These are phyloP conservation scores for Pistacia vera DNA, from an alignment of 345 rosid genomes.

Conservation along the genomic window DNA sequence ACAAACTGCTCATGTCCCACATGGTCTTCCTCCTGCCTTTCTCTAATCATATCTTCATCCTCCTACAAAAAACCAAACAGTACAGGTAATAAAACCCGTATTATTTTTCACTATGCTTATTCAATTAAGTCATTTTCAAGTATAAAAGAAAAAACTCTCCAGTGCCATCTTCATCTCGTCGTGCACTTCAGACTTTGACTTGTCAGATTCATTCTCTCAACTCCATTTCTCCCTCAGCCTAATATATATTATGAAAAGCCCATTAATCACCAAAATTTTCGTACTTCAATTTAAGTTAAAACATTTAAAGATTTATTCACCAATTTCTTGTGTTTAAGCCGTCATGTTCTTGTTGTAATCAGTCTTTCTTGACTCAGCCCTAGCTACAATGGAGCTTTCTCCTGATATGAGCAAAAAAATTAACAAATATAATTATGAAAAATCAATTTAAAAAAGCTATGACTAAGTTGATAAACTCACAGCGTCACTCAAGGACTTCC, in stretches of 20 bases:
- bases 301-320: slow-evolving; percentile 27
- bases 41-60: slow-evolving; percentile 57
- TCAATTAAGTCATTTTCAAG: not conserved
- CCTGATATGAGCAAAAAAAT: too few species aligned
- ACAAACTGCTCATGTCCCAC: slow-evolving; percentile 19
- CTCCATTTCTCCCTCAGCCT: slow-evolving; percentile 58
- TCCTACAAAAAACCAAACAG: slow-evolving; percentile 37
- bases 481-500: slow-evolving; percentile 69
- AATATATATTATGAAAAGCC: not conserved
- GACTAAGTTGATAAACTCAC: slow-evolving; percentile 38
- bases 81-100: not conserved
- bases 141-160: slow-evolving; percentile 46
- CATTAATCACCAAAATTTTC: not conserved
- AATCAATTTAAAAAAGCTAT: not conserved
- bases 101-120: too few species aligned
- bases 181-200: slow-evolving; percentile 79
- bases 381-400: slow-evolving; percentile 62
- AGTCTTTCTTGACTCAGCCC: slow-evolving; percentile 63
- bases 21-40: not conserved
- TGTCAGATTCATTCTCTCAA: slow-evolving; percentile 78
- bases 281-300: not conserved
- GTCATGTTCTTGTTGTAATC: slow-evolving; percentile 64
- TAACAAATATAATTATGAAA: not conserved
- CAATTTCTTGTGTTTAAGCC: slow-evolving; percentile 64
- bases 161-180: slow-evolving; percentile 58